Evolutionary conservation across 306 rosid genomes (phyloP).

Genomic region (Macrotyloma uniflorum): DNA sequence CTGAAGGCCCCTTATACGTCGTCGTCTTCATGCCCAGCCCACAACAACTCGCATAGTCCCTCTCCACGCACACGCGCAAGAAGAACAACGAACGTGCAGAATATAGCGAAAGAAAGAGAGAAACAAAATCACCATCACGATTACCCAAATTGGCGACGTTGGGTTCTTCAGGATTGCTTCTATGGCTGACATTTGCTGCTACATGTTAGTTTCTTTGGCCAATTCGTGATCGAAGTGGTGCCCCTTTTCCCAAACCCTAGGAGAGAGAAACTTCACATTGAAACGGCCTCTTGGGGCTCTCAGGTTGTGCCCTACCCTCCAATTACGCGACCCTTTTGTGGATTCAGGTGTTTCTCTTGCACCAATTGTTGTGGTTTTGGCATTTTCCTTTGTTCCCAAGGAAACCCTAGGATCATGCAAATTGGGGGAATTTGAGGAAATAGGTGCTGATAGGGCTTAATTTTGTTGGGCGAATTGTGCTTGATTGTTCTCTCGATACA

Average conservation of each 20-base stretch:
- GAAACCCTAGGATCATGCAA: constrained; percentile 73
- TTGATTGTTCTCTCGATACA: constrained; percentile 29
- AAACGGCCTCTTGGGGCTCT: constrained; percentile 30
- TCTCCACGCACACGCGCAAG: constrained; percentile 37
- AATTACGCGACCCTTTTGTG: constrained; percentile 44
- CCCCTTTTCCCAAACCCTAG: constrained; percentile 79
- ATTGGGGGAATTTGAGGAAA: constrained; percentile 40
- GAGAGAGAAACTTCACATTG: constrained; percentile 51
- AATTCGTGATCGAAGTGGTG: constrained; percentile 41
- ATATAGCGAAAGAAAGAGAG: constrained; percentile 22
- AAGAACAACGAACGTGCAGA: constrained; percentile 27
- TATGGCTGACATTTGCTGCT: constrained; percentile 62
- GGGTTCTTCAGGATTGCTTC: constrained; percentile 42
- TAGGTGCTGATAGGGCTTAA: constrained; percentile 49
- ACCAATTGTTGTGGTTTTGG: constrained; percentile 41
- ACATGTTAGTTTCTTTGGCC: constrained; percentile 48
- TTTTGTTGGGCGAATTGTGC: constrained; percentile 38
- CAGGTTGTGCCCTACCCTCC: constrained; percentile 48
- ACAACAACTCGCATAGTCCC: constrained; percentile 65
- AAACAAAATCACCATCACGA: constrained; percentile 26
- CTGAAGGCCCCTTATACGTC: constrained; percentile 59
- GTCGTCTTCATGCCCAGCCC: constrained; percentile 78
- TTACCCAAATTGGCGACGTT: constrained; percentile 38
- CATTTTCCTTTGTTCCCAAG: constrained; percentile 11
- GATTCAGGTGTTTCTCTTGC: constrained; percentile 57